phyloP scores from a whole-genome alignment of 345 rosid species.

The Triadica sebifera region DNA sequence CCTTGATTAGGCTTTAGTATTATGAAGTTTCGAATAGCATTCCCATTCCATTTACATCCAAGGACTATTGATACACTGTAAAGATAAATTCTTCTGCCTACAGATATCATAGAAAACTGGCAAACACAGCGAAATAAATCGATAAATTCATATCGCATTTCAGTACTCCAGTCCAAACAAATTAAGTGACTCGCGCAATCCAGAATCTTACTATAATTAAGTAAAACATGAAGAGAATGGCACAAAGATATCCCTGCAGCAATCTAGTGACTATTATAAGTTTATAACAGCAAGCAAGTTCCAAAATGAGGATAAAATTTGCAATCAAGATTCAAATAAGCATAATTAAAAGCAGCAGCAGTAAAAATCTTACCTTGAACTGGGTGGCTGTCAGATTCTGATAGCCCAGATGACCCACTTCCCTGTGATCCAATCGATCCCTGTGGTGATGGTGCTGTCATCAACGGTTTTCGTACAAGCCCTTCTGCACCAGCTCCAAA shows the following conservation, averaged over 20 bases:
- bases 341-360: background rate
- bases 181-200: background rate
- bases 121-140: background rate
- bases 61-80: background rate
- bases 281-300: background rate
- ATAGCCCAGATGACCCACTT: slow-evolving; percentile 55
- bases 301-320: background rate
- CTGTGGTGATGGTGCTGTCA: slow-evolving; percentile 26
- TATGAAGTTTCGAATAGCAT: background rate
- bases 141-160: background rate
- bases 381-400: slow-evolving; percentile 49
- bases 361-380: slow-evolving; percentile 44
- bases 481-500: slow-evolving; percentile 15
- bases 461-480: slow-evolving; percentile 7
- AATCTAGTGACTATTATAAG: no score
- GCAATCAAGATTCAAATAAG: background rate
- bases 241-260: no score
- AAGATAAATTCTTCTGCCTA: background rate
- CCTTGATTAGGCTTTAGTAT: no score
- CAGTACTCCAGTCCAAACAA: background rate
- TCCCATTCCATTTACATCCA: background rate
- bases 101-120: background rate
- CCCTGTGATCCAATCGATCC: slow-evolving; percentile 59
- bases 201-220: background rate
- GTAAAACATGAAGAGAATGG: no score